Conservation (phyloP, 805 yeast species). For the Nakazawaea anatomiae region DNA sequence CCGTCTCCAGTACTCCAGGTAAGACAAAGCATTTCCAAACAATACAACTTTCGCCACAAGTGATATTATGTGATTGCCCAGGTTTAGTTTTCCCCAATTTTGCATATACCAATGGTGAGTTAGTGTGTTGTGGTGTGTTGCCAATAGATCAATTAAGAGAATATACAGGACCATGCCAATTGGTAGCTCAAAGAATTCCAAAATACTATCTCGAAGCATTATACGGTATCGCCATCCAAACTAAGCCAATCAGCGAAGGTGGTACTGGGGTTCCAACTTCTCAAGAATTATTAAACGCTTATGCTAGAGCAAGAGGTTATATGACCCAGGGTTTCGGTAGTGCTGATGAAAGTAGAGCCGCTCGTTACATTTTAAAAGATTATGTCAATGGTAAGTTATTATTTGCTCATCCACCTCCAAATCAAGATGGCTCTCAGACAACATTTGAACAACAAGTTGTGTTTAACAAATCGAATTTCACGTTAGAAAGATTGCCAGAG, state of each 20-base stretch:
- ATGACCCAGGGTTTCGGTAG: conserved; percentile 97
- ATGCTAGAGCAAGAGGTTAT: conserved; percentile 94
- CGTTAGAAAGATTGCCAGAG: conserved; percentile 59
- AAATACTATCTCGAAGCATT: conserved; percentile 83
- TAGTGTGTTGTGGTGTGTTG: conserved; percentile 96
- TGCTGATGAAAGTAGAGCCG: conserved; percentile 94
- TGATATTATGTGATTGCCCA: conserved; percentile 95
- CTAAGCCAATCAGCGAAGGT: conserved; percentile 74
- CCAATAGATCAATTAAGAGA: conserved; percentile 97
- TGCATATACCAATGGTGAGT: conserved; percentile 92
- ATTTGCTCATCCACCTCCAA: conserved; percentile 86
- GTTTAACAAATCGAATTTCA: conserved; percentile 75
- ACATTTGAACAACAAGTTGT: conserved; percentile 46
- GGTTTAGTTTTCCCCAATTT: conserved; percentile 98
- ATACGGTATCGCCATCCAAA: conserved; percentile 86
- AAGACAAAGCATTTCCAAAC: conserved; percentile 99
- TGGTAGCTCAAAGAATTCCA: conserved; percentile 86
- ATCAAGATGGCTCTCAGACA: conserved; percentile 48
- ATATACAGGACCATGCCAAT: conserved; percentile 78
- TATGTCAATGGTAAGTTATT: conserved; percentile 88
- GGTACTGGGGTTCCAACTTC: conserved; percentile 89
- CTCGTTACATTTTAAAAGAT: conserved; percentile 88
- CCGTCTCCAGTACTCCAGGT: conserved; percentile 98
- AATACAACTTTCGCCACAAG: conserved; percentile 73
- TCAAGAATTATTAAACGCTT: conserved; percentile 81